Evolutionary conservation across 805 yeast species (phyloP).

Genomic region (Kodamaea laetipori): DNA sequence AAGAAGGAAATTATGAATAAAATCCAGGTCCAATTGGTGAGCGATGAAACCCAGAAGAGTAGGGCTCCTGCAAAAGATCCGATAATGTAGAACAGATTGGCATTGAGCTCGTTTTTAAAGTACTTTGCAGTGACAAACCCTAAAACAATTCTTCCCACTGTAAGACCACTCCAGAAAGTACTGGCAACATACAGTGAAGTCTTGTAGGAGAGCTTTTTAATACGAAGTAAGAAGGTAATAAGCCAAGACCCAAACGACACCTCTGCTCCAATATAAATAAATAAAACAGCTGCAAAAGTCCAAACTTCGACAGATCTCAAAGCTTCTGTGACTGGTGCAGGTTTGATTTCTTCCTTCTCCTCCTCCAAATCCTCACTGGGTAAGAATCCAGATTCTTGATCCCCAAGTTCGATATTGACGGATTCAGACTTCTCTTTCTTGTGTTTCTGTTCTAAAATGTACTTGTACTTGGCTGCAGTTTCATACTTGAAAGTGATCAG

Average conservation of each 20-base stretch:
- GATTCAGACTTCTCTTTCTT: constrained; percentile 11
- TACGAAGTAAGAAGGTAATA: constrained; percentile 47
- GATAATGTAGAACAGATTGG: constrained; percentile 42
- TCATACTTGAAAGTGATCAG: constrained; percentile 41
- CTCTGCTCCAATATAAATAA: constrained; percentile 55
- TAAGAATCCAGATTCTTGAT: background rate
- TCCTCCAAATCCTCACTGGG: constrained; percentile 5
- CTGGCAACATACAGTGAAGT: constrained; percentile 51
- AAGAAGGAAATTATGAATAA: constrained; percentile 40
- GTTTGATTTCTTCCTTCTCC: background rate
- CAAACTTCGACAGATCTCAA: constrained; percentile 40
- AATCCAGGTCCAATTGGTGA: constrained; percentile 23
- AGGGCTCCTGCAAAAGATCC: constrained; percentile 32
- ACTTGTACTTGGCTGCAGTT: constrained; percentile 47
- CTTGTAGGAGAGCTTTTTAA: constrained; percentile 38
- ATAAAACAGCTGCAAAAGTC: constrained; percentile 44
- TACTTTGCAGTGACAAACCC: constrained; percentile 56
- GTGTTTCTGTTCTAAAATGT: constrained; percentile 20
- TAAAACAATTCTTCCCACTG: constrained; percentile 47
- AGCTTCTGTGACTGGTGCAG: constrained; percentile 32
- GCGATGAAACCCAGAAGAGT: constrained; percentile 37
- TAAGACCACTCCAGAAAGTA: constrained; percentile 53
- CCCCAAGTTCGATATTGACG: constrained; percentile 1
- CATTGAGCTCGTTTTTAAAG: constrained; percentile 50
- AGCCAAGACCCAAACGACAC: constrained; percentile 57